phyloP scores from a whole-genome alignment of 805 yeast genomes.

The Diddensiella santjacobensis region DNA sequence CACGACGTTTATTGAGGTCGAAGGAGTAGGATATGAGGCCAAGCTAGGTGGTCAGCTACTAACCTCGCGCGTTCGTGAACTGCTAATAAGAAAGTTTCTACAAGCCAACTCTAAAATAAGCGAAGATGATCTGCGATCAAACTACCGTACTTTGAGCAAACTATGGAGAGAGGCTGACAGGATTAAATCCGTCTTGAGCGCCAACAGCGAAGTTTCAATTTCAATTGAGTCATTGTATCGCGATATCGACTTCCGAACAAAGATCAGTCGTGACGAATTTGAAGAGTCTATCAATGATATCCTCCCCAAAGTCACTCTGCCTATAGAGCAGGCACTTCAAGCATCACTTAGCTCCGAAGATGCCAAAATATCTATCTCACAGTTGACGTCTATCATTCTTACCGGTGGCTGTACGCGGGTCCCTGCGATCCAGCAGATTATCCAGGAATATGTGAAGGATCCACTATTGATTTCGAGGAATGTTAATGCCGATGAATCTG shows the following conservation, averaged over 20 bases:
- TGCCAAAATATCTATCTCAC: slow-evolving; percentile 24
- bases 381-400: slow-evolving; percentile 62
- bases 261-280: slow-evolving; percentile 74
- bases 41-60: slow-evolving; percentile 71
- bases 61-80: slow-evolving; percentile 59
- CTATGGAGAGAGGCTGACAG: slow-evolving; percentile 83
- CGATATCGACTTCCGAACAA: slow-evolving; percentile 69
- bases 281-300: slow-evolving; percentile 53
- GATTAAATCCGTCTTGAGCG: slow-evolving; percentile 81
- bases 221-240: slow-evolving; percentile 70
- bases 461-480: slow-evolving; percentile 56
- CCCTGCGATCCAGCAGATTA: slow-evolving; percentile 69
- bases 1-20: slow-evolving; percentile 50
- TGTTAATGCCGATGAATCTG: slow-evolving; percentile 94
- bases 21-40: slow-evolving; percentile 68
- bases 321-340: slow-evolving; percentile 51
- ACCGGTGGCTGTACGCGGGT: slow-evolving; percentile 91
- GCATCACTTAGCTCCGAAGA: slow-evolving; percentile 25
- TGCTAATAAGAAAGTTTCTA: slow-evolving; percentile 59
- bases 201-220: slow-evolving; percentile 74
- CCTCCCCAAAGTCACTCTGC: slow-evolving; percentile 45
- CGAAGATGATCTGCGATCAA: slow-evolving; percentile 39
- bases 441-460: slow-evolving; percentile 50
- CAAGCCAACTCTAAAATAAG: slow-evolving; percentile 35
- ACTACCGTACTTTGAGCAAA: slow-evolving; percentile 60